Evolutionary conservation across 495 filamentous ascomycete genomes (phyloP).

Genomic region (Copromyces sp.): DNA sequence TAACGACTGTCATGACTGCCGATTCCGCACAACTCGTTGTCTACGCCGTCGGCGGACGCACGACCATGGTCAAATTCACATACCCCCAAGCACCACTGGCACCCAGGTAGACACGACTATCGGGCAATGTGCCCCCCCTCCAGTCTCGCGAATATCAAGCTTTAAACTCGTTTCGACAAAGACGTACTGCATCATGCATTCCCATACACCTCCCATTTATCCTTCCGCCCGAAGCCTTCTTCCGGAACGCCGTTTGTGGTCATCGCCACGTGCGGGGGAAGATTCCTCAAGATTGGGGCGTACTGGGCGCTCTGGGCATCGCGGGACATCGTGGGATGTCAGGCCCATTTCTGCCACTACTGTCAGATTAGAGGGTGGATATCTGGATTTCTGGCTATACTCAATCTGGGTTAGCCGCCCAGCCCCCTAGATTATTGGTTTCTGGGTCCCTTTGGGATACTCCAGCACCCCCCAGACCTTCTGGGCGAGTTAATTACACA

Average conservation of each 20-base stretch:
- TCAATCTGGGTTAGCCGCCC: too few species aligned
- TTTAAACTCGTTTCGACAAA: neutral
- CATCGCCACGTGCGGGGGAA: conserved; percentile 23
- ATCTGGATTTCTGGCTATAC: too few species aligned
- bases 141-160: neutral
- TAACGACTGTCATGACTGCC: neutral
- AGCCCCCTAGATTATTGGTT: too few species aligned
- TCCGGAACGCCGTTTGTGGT: conserved; percentile 17
- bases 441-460: too few species aligned
- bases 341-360: neutral
- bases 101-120: neutral
- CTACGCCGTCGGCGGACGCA: neutral
- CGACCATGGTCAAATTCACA: neutral
- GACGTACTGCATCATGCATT: neutral
- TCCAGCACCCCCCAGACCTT: too few species aligned
- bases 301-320: conserved; percentile 1
- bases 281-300: conserved; percentile 1
- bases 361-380: too few species aligned
- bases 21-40: neutral
- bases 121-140: neutral
- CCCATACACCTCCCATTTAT: conserved; percentile 11
- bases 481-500: too few species aligned
- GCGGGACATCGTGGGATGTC: neutral
- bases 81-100: neutral
- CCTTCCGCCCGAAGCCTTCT: conserved; percentile 25